Percentiles rank a stretch among this genome's conserved stretches.
Conservation (phyloP, 257 asterid species). For the Cruciata laevipes region DNA sequence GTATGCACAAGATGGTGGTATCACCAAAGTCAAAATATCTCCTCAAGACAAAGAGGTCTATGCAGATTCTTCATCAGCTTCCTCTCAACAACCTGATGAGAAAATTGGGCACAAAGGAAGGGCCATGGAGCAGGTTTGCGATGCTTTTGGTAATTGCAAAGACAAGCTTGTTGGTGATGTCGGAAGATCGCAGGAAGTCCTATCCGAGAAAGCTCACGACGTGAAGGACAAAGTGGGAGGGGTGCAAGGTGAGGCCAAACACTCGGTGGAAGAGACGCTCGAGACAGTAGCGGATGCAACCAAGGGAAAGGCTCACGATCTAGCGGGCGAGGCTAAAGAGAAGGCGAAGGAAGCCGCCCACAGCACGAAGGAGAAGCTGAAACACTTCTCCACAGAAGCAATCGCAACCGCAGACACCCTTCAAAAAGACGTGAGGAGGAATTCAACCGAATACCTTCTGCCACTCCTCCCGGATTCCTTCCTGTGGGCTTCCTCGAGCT, state of each 20-base stretch:
- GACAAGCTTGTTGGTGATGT: slow-evolving; percentile 26
- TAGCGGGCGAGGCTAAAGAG: neutral
- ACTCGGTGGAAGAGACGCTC: slow-evolving; percentile 7
- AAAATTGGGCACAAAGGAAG: slow-evolving; percentile 6
- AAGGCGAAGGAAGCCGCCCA: slow-evolving; percentile 15
- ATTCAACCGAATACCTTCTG: slow-evolving; percentile 2
- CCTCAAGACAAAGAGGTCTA: slow-evolving; percentile 16
- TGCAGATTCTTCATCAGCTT: neutral
- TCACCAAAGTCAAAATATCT: slow-evolving; percentile 12
- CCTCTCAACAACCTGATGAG: neutral
- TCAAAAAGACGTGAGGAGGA: slow-evolving; percentile 9
- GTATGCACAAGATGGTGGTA: too few relatives aligned
- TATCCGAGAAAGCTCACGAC: slow-evolving; percentile 21
- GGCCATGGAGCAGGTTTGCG: slow-evolving; percentile 30
- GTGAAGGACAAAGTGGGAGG: slow-evolving; percentile 25
- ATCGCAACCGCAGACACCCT: slow-evolving; percentile 16
- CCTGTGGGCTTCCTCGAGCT: slow-evolving; percentile 17
- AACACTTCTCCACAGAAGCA: neutral
- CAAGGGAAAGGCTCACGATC: neutral
- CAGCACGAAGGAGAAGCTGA: slow-evolving; percentile 7
- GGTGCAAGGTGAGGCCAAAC: slow-evolving; percentile 25
- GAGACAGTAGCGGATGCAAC: neutral
- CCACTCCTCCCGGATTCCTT: slow-evolving; percentile 9
- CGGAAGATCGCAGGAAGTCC: slow-evolving; percentile 20
- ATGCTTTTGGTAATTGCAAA: slow-evolving; percentile 35